Percentiles rank a stretch among this genome's conserved stretches.
Evolutionary conservation across 768 basidiomycete species (phyloP).

Genomic region (Pluteus cervinus): DNA sequence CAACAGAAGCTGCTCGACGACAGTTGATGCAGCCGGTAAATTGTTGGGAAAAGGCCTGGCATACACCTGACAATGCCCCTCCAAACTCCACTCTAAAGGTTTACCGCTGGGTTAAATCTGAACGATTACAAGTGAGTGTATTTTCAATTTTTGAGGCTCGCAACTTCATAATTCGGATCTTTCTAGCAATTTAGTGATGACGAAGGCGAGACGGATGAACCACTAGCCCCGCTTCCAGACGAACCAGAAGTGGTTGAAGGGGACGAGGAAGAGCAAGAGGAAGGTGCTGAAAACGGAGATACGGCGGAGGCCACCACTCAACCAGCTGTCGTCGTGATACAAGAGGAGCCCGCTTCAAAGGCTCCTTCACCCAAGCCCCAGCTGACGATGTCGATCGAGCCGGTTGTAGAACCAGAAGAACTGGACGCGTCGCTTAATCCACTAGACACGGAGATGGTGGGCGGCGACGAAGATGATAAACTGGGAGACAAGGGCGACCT

Average conservation of each 20-base stretch:
- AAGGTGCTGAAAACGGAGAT: slow-evolving; percentile 36
- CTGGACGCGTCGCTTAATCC: slow-evolving; percentile 55
- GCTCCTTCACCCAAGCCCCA: slow-evolving; percentile 66
- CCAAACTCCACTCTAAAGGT: slow-evolving; percentile 58
- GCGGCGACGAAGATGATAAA: slow-evolving; percentile 29
- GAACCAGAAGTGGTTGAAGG: slow-evolving; percentile 73
- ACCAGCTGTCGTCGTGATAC: slow-evolving; percentile 22
- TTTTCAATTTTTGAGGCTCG: background rate
- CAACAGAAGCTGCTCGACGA: slow-evolving; percentile 74
- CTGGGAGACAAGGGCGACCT: slow-evolving; percentile 29
- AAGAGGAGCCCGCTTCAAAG: slow-evolving; percentile 52
- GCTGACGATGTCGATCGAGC: slow-evolving; percentile 43
- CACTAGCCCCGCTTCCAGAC: slow-evolving; percentile 72
- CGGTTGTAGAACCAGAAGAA: slow-evolving; percentile 33
- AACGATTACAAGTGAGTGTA: slow-evolving; percentile 66
- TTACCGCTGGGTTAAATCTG: slow-evolving; percentile 76
- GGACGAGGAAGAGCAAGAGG: slow-evolving; percentile 74
- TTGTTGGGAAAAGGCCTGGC: slow-evolving; percentile 81
- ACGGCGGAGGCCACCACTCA: slow-evolving; percentile 29
- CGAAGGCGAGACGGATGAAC: slow-evolving; percentile 74
- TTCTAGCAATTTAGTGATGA: slow-evolving; percentile 86
- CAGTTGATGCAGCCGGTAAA: slow-evolving; percentile 88
- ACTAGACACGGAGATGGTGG: slow-evolving; percentile 39
- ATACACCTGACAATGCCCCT: slow-evolving; percentile 47
- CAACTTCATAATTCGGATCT: slow-evolving; percentile 5